Evolutionary conservation across 805 yeast genomes (phyloP), one percentile per base, ranked within the genome.

Genomic region (Kodamaea leandrae): DNA sequence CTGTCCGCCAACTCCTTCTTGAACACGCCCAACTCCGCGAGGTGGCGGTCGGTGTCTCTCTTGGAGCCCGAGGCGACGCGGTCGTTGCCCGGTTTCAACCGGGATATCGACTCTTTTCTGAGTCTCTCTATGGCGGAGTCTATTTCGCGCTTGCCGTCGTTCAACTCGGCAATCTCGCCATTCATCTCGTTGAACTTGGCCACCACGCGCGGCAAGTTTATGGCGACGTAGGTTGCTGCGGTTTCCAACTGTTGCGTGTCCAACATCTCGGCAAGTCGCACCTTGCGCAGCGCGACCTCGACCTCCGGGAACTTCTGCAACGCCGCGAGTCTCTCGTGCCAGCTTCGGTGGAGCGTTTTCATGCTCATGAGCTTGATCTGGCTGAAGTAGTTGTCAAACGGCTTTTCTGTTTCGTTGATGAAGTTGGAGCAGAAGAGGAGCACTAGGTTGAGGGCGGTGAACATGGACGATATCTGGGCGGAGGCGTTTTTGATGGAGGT

Each of bases 371-470:
- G 53, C 38, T 59, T 60, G 21, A 68, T 52, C 41, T 64, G 57
- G 39, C 59, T 62, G 41, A 50, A 67, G 48, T 58, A 68, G 58
- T 32, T 68, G 55, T 43, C 65, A 52, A 73, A 75, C 17, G 59
- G 60, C 44, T 71, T 73, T 41, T 74, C 77, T 2, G 73, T 70
- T n/a, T 76, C 80, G 35, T 55, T 57, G 21, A 75, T 66, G 53
- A 75, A 77, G 30, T 68, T 62, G 18, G 74, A 67, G 35, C 72
- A 66, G 52, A 77, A 78, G 46, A 74, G 76, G 41, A 69, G 64
- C 4, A 77, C 71, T 12, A 74, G 68, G 38, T 62, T 68, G 18
- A 78, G 55, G 19, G 78, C 64, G 40, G 67, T 67, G 52, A 78
- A 69, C 16, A 78, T 63, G 4, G 57, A 56, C 25, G 63, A 61